These are phyloP conservation scores for Coemansia sp. DNA, from an alignment of 192 early-diverging fungal species.

Conservation along the genomic window DNA sequence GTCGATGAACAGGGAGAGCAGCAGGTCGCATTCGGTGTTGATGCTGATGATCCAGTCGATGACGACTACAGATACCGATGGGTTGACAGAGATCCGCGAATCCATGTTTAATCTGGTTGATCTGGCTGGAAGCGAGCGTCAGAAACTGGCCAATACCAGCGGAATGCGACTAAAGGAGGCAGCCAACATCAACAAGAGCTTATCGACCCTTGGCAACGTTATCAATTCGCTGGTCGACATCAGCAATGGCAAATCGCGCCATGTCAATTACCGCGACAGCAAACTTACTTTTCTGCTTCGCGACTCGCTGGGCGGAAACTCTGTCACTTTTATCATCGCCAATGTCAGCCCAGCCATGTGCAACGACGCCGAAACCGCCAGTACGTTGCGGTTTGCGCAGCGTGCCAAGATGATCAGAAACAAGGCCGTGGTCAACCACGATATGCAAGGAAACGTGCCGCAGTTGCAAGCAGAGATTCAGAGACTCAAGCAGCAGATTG, in stretches of 20 bases:
- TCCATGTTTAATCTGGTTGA: constrained; percentile 79
- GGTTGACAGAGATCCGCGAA: constrained; percentile 62
- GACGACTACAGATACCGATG: constrained; percentile 45
- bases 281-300: constrained; percentile 68
- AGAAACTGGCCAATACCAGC: constrained; percentile 63
- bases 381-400: constrained; percentile 68
- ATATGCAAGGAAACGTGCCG: constrained; percentile 65
- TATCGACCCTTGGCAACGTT: constrained; percentile 77
- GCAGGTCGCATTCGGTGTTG: constrained; percentile 78
- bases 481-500: constrained; percentile 55
- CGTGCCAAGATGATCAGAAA: constrained; percentile 72
- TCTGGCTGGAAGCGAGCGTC: constrained; percentile 74
- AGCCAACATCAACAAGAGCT: constrained; percentile 78
- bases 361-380: constrained; percentile 62
- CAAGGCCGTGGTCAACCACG: constrained; percentile 70
- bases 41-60: constrained; percentile 74
- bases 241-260: constrained; percentile 58
- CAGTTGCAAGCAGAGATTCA: constrained; percentile 64
- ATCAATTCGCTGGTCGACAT: constrained; percentile 79
- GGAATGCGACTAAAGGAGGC: constrained; percentile 74
- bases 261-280: constrained; percentile 69
- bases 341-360: constrained; percentile 58
- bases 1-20: constrained; percentile 82
- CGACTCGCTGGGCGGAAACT: constrained; percentile 72
- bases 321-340: constrained; percentile 67